These are phyloP conservation scores for Prunella vulgaris DNA, from an alignment of 257 asterid species.

Conservation along the genomic window DNA sequence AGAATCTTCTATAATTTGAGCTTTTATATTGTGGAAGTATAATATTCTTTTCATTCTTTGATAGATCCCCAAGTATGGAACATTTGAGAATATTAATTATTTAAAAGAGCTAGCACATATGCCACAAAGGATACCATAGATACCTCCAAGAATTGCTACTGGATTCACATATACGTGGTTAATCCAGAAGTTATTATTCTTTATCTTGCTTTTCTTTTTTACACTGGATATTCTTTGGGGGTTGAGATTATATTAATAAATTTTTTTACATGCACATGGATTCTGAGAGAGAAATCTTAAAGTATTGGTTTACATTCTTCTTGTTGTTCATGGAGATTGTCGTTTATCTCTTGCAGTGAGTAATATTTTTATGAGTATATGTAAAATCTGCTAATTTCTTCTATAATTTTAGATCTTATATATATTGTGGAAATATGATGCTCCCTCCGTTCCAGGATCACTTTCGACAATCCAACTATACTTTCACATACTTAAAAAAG, in stretches of 20 bases:
- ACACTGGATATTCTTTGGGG: neutral
- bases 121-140: constrained; percentile 95
- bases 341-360: no score
- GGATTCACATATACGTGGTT: constrained; percentile 79
- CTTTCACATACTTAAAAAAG: no score
- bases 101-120: constrained; percentile 77
- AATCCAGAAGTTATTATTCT: neutral
- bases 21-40: constrained; percentile 16
- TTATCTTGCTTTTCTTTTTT: neutral
- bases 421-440: no score
- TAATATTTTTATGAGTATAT: no score
- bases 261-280: constrained; percentile 56
- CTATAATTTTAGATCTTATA: no score
- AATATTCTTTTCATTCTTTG: constrained; percentile 15
- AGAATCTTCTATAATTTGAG: neutral
- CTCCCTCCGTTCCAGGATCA: no score
- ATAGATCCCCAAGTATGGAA: constrained; percentile 98
- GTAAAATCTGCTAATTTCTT: no score
- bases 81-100: constrained; percentile 86
- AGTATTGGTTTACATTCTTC: no score
- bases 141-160: constrained; percentile 95
- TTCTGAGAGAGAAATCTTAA: no score
- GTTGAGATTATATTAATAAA: constrained; percentile 5
- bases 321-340: no score
- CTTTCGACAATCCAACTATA: no score